A percentile compares a stretch with the other conserved stretches of the same genome.
These are phyloP conservation scores for Botrytis cinerea DNA, from an alignment of 2,329 filamentous ascomycete species.

Conservation along the genomic window DNA sequence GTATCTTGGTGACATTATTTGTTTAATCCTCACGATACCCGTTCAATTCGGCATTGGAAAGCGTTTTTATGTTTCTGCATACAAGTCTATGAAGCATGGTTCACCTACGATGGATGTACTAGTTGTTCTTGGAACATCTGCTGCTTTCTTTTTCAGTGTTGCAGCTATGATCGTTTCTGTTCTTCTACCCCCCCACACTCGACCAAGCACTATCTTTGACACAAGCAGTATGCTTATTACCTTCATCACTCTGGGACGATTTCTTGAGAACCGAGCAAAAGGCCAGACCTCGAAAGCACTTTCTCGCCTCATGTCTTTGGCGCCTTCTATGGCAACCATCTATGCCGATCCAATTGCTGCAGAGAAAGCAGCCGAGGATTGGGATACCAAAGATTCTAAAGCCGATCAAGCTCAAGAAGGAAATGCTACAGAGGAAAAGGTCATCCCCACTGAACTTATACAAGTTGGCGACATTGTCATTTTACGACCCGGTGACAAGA, in stretches of 20 bases:
- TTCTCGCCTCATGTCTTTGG: slow-evolving; percentile 90
- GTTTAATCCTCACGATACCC: slow-evolving; percentile 80
- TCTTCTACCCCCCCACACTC: slow-evolving; percentile 69
- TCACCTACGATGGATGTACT: slow-evolving; percentile 98
- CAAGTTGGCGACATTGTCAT: slow-evolving; percentile 93
- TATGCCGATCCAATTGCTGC: slow-evolving; percentile 93
- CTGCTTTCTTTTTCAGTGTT: slow-evolving; percentile 94
- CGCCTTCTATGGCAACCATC: slow-evolving; percentile 95
- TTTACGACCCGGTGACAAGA: slow-evolving; percentile 91
- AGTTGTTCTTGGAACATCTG: slow-evolving; percentile 88
- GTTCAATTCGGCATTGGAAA: slow-evolving; percentile 96
- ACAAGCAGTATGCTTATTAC: slow-evolving; percentile 98
- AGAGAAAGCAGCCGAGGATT: slow-evolving; percentile 83
- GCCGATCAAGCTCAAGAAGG: slow-evolving; percentile 48
- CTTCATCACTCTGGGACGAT: slow-evolving; percentile 88
- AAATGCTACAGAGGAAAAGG: slow-evolving; percentile 73
- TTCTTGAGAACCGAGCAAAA: slow-evolving; percentile 91
- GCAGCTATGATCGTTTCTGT: slow-evolving; percentile 84
- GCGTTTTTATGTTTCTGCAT: slow-evolving; percentile 93
- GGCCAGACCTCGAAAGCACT: slow-evolving; percentile 94
- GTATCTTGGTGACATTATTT: slow-evolving; percentile 85
- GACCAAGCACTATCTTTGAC: slow-evolving; percentile 90
- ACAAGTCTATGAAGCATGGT: slow-evolving; percentile 84
- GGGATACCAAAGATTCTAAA: slow-evolving; percentile 58
- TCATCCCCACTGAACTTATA: slow-evolving; percentile 91